phyloP scores from a whole-genome alignment of 257 asterid genomes.

The Eustoma russellianum region DNA sequence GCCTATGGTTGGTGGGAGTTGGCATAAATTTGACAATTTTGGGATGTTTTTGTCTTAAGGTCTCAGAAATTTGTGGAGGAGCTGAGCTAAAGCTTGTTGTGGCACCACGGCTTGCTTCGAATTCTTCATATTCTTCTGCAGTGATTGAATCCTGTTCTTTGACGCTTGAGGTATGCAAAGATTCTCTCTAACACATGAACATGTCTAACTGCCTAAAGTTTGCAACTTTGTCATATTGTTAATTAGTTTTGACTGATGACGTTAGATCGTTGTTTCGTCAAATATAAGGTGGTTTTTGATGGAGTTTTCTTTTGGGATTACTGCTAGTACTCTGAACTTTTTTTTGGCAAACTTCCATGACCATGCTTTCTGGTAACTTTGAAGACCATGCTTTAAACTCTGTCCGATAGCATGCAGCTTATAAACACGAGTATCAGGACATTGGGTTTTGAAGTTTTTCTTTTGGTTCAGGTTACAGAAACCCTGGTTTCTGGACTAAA shows the following conservation, averaged over 20 bases:
- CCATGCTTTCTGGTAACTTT: too few species aligned
- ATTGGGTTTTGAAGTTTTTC: too few species aligned
- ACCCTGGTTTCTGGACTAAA: too few species aligned
- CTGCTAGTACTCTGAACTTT: not conserved
- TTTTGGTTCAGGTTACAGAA: too few species aligned
- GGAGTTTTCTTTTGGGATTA: not conserved
- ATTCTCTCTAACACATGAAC: not conserved
- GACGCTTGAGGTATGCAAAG: conserved; percentile 20
- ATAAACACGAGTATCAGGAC: too few species aligned
- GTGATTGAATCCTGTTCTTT: conserved; percentile 15
- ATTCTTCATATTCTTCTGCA: conserved; percentile 6
- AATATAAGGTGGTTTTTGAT: not conserved
- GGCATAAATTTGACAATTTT: conserved; percentile 15
- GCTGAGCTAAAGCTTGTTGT: conserved; percentile 13
- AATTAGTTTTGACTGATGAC: not conserved
- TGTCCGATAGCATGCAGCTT: too few species aligned
- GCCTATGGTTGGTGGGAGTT: conserved; percentile 24
- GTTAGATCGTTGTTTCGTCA: not conserved
- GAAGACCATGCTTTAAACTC: too few species aligned
- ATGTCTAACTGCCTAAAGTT: not conserved
- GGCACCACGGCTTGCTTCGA: conserved; percentile 15
- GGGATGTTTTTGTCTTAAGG: conserved; percentile 15
- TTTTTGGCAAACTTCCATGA: too few species aligned
- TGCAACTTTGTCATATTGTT: conserved; percentile 1
- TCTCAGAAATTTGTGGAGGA: conserved; percentile 8